phyloP scores from a whole-genome alignment of 495 filamentous ascomycete species.

The Extremus antarcticus region DNA sequence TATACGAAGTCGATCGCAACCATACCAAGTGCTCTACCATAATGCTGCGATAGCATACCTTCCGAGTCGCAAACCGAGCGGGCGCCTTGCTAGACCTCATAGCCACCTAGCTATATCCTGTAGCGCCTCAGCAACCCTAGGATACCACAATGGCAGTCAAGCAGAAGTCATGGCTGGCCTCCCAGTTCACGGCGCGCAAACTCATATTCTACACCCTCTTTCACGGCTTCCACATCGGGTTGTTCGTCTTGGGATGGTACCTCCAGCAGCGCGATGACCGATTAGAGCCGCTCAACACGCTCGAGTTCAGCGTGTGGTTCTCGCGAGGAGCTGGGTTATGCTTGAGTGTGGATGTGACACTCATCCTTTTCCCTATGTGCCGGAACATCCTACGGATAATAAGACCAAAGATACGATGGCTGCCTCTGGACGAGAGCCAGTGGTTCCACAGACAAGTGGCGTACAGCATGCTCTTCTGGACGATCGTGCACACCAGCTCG shows the following conservation, averaged over 20 bases:
- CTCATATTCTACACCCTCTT: constrained; percentile 70
- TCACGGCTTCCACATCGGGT: constrained; percentile 66
- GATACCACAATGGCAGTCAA: constrained; percentile 12
- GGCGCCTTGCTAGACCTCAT: not conserved
- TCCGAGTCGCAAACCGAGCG: not conserved
- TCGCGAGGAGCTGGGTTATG: constrained; percentile 84
- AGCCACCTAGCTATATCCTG: too few species aligned
- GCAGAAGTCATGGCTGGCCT: constrained; percentile 13
- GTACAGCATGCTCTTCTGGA: constrained; percentile 76
- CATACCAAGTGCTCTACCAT: too few species aligned
- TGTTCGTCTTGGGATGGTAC: constrained; percentile 88
- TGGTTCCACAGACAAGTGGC: constrained; percentile 97
- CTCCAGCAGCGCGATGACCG: constrained; percentile 54
- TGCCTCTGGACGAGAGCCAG: constrained; percentile 87
- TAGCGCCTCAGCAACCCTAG: too few species aligned
- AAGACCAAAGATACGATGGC: constrained; percentile 74
- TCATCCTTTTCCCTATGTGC: constrained; percentile 93
- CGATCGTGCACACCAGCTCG: constrained; percentile 59
- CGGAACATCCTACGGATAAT: constrained; percentile 73
- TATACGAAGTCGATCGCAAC: not conserved
- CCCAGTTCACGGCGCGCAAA: constrained; percentile 24
- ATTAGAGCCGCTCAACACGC: constrained; percentile 66
- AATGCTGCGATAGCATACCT: not conserved
- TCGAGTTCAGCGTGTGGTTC: constrained; percentile 86
- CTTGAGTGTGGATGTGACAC: constrained; percentile 67